Percentiles rank a stretch among this genome's conserved stretches.
These are phyloP conservation scores for Alnus rubra DNA, from an alignment of 306 rosid species.

Conservation along the genomic window DNA sequence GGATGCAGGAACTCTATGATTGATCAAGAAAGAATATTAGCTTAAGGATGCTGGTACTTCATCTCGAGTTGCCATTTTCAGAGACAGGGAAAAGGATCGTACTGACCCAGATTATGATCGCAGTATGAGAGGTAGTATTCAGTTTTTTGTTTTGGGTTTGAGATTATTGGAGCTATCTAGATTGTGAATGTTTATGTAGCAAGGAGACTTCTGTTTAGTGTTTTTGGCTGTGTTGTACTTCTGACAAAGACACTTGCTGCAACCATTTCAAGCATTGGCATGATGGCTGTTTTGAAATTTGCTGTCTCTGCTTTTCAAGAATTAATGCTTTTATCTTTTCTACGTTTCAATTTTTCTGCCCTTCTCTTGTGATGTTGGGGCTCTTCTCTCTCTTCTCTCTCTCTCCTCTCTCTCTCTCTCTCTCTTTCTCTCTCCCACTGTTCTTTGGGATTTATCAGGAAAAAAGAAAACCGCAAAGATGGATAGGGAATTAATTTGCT, in stretches of 20 bases:
- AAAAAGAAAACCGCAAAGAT: neutral
- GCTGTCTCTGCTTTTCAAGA: neutral
- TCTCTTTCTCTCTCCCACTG: too few species aligned
- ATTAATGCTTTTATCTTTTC: neutral
- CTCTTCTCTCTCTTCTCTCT: too few species aligned
- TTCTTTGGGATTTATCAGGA: neutral
- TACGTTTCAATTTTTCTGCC: neutral
- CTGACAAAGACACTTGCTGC: neutral
- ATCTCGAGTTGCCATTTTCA: slow-evolving; percentile 84
- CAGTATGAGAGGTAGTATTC: slow-evolving; percentile 63
- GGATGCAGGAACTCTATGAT: slow-evolving; percentile 37
- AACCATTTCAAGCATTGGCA: neutral
- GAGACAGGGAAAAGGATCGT: slow-evolving; percentile 89
- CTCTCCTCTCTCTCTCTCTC: too few species aligned
- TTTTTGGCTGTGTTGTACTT: slow-evolving; percentile 7
- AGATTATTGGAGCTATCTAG: slow-evolving; percentile 3
- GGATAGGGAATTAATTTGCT: neutral
- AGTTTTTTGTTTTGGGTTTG: neutral
- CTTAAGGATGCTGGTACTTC: slow-evolving; percentile 47
- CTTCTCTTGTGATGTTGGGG: neutral
- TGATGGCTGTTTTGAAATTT: too few species aligned
- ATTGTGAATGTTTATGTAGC: slow-evolving; percentile 11
- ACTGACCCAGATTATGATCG: slow-evolving; percentile 93
- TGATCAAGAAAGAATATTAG: slow-evolving; percentile 41
- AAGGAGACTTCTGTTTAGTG: neutral